Base-by-base conservation (phyloP, 495 filamentous ascomycete species). In the Neurospora sp. region DNA sequence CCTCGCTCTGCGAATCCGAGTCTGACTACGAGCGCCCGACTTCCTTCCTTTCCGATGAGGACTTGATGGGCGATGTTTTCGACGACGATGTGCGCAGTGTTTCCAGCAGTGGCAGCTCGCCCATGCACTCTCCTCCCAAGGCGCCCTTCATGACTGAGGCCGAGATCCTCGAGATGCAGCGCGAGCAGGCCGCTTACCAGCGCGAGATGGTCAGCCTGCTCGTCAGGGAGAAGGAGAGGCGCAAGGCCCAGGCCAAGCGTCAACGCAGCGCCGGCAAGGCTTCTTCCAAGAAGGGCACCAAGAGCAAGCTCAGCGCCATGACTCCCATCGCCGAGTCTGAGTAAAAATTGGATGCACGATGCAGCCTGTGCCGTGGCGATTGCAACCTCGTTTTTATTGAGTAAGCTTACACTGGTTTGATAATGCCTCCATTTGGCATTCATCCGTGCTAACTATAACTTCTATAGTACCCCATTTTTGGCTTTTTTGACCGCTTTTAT, bases 41-140 rank as follows among this genome's bases (percentile, higher is more conserved):
- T 1, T 85, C 84, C 8, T 86, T 84, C 78, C 81, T 86, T 42
- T 84, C 84, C 16, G 85, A 86, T 78, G 85, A 86, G 79, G 85
- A 86, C 76, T 80, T 86, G 18, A 78, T 77, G 69, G 72, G 70
- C 71, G 82, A 84, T 72, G 73, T 76, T 39, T 77, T 81, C 69
- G 81, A 82, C 73, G 84, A 86, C 76, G 84, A 86, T 73, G 76
- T 79, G 70, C 81, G 79, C 76, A 84, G 82, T 78, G 77, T 84
- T 37, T 83, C 84, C 5, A 85, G 84, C 81, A 77, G 79, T 66
- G 81, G 78, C 79, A 84, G 83, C 81, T 84, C 84, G 20, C 82
- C 82, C 6, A 79, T 79, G 38, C 81, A 81, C 39, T 78, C 77
- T 9, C 77, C 79, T 20, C 74, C 69, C 23, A 72, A 73, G 66